Conservation (phyloP, 1,284 basidiomycete species). For the Melampsora larici-populina region DNA sequence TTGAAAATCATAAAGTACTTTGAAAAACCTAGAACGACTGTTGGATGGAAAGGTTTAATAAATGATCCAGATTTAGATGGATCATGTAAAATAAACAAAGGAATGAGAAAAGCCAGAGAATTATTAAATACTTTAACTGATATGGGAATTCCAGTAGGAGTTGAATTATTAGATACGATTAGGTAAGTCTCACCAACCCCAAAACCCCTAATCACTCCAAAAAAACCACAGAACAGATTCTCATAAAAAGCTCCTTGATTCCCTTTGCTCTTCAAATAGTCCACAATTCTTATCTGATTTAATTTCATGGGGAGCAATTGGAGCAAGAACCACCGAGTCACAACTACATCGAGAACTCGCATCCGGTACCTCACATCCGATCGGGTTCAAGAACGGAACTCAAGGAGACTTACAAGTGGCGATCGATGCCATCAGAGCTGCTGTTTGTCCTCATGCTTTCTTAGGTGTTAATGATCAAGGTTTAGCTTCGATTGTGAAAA, state of each 20-base stretch:
- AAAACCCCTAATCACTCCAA: too few relatives aligned
- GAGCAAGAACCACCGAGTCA: slow-evolving; percentile 92
- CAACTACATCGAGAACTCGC: slow-evolving; percentile 87
- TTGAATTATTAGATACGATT: slow-evolving; percentile 69
- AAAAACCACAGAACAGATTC: too few relatives aligned
- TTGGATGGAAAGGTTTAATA: slow-evolving; percentile 98
- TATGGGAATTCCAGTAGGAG: slow-evolving; percentile 78
- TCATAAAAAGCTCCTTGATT: too few relatives aligned
- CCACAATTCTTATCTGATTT: slow-evolving; percentile 95
- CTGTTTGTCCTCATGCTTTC: slow-evolving; percentile 82
- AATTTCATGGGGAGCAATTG: slow-evolving; percentile 96
- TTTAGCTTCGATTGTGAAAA: slow-evolving; percentile 84
- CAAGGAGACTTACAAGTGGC: slow-evolving; percentile 56
- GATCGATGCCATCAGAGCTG: slow-evolving; percentile 83
- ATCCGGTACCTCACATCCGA: slow-evolving; percentile 82
- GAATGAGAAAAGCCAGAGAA: slow-evolving; percentile 81
- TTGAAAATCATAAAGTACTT: too few relatives aligned
- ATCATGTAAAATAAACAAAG: slow-evolving; percentile 88
- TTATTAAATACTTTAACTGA: slow-evolving; percentile 82
- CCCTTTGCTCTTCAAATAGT: slow-evolving; percentile 51
- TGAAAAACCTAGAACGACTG: slow-evolving; percentile 75
- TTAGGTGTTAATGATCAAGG: slow-evolving; percentile 89
- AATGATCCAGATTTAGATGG: slow-evolving; percentile 85
- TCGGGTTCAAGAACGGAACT: slow-evolving; percentile 64
- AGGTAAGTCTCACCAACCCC: too few relatives aligned